Conservation (phyloP, 805 yeast genomes). For the Metschnikowia henanensis region DNA sequence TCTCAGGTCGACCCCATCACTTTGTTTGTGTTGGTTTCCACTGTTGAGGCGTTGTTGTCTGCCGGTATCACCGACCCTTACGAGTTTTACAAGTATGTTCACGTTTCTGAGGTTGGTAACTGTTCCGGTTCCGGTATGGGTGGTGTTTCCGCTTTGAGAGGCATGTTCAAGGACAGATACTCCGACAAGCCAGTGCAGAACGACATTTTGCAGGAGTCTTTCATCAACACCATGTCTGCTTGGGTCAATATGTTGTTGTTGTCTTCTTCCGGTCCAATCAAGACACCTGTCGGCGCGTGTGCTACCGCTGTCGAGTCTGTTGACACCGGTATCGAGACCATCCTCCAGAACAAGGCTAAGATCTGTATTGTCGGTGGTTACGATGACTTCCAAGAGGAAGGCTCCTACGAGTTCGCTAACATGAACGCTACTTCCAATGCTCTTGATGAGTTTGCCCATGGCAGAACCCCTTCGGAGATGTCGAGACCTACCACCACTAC, state of each 20-base stretch:
- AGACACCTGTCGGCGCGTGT: slow-evolving; percentile 99
- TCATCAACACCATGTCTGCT: slow-evolving; percentile 98
- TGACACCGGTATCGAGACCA: slow-evolving; percentile 94
- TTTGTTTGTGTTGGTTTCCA: slow-evolving; percentile 86
- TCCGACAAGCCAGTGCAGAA: slow-evolving; percentile 93
- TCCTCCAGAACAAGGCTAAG: slow-evolving; percentile 91
- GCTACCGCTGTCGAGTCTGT: slow-evolving; percentile 99
- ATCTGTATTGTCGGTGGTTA: slow-evolving; percentile 98
- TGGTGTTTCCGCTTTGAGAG: slow-evolving; percentile 95
- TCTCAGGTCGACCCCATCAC: slow-evolving; percentile 97
- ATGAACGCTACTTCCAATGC: slow-evolving; percentile 98
- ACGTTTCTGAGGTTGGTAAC: slow-evolving; percentile 98
- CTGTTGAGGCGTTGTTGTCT: slow-evolving; percentile 90
- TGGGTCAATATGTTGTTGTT: slow-evolving; percentile 99
- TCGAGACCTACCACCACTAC: slow-evolving; percentile 97
- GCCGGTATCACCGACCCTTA: slow-evolving; percentile 98
- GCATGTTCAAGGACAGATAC: slow-evolving; percentile 96
- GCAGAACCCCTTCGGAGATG: slow-evolving; percentile 98
- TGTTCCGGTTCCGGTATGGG: slow-evolving; percentile 99
- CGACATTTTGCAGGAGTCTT: slow-evolving; percentile 96
- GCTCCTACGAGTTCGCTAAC: slow-evolving; percentile 96
- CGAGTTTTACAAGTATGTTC: slow-evolving; percentile 97
- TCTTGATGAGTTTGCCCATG: slow-evolving; percentile 82
- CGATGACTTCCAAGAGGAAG: slow-evolving; percentile 99
- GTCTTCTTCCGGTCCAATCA: slow-evolving; percentile 97